Conservation (phyloP, 2,329 filamentous ascomycete species). For the Parafenestella ontariensis region DNA sequence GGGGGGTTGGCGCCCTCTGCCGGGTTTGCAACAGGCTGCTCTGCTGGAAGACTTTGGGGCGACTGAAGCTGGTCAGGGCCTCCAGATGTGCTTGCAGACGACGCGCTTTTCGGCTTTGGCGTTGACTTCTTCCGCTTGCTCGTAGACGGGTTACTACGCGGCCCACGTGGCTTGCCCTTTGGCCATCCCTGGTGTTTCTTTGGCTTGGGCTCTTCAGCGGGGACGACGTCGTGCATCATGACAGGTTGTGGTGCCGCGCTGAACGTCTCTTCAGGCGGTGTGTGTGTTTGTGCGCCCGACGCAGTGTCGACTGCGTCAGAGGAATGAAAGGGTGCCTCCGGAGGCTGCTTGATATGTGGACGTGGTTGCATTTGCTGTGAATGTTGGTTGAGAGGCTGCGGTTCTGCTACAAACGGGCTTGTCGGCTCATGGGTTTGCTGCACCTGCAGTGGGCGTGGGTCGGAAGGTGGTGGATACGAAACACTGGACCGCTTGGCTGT, state of each 20-base stretch:
- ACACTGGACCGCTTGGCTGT: slow-evolving; percentile 40
- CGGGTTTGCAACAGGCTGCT: slow-evolving; percentile 20
- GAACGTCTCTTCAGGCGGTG: slow-evolving; percentile 48
- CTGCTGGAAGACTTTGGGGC: slow-evolving; percentile 42
- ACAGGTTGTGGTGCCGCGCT: slow-evolving; percentile 15
- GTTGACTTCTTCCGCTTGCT: slow-evolving; percentile 51
- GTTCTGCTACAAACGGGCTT: slow-evolving; percentile 16
- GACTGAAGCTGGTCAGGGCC: slow-evolving; percentile 42
- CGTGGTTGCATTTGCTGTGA: slow-evolving; percentile 18
- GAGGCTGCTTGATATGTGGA: slow-evolving; percentile 23
- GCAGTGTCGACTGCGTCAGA: slow-evolving; percentile 14
- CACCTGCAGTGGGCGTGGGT: slow-evolving; percentile 12
- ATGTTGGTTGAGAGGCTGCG: slow-evolving; percentile 11
- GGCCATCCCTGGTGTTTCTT: slow-evolving; percentile 53
- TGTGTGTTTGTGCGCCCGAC: slow-evolving; percentile 46
- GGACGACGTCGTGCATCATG: slow-evolving; percentile 15
- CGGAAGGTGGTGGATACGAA: slow-evolving; percentile 22
- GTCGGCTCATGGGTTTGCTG: slow-evolving; percentile 12
- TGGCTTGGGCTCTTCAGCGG: slow-evolving; percentile 37
- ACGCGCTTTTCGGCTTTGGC: slow-evolving; percentile 40
- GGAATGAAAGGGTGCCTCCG: slow-evolving; percentile 13
- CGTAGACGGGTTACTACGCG: slow-evolving; percentile 44
- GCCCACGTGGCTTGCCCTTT: slow-evolving; percentile 55
- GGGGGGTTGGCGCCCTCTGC: slow-evolving; percentile 6
- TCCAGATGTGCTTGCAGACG: slow-evolving; percentile 20